A percentile compares a stretch with the other conserved stretches of the same genome.
Evolutionary conservation across 148 eudicot genomes (phyloP).

Genomic region (Camellia lanceoleosa): DNA sequence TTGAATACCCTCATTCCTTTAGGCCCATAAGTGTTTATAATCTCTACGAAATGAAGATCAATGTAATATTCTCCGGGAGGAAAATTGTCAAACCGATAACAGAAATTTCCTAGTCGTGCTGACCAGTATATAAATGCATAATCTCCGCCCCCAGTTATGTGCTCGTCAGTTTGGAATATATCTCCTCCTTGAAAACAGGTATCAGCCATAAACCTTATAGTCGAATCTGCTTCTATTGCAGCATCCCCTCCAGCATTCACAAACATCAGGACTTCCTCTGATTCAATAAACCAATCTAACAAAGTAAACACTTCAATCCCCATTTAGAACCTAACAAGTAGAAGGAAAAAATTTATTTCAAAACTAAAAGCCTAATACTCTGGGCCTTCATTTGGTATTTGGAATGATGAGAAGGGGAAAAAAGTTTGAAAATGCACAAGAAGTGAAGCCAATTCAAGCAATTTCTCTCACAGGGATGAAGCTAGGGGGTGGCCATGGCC

Average conservation of each 20-base stretch:
- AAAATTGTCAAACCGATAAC: constrained; percentile 54
- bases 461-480: neutral
- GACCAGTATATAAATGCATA: constrained; percentile 67
- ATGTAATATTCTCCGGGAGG: constrained; percentile 70
- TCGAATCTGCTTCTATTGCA: constrained; percentile 35
- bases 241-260: constrained; percentile 71
- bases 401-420: neutral
- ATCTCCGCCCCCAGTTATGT: constrained; percentile 67
- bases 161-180: constrained; percentile 56
- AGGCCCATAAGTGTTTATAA: constrained; percentile 72
- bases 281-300: constrained; percentile 20
- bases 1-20: constrained; percentile 85
- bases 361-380: neutral
- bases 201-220: constrained; percentile 55
- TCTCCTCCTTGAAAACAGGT: constrained; percentile 69
- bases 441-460: neutral
- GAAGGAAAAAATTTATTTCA: neutral
- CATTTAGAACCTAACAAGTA: neutral
- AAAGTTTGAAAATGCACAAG: neutral
- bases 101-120: constrained; percentile 69
- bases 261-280: constrained; percentile 73
- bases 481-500: no score
- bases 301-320: constrained; percentile 3
- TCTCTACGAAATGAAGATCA: constrained; percentile 91
- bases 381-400: neutral